Evolutionary conservation across 352 stramenopile genomes (phyloP).

Genomic region (Phytophthora multivora): DNA sequence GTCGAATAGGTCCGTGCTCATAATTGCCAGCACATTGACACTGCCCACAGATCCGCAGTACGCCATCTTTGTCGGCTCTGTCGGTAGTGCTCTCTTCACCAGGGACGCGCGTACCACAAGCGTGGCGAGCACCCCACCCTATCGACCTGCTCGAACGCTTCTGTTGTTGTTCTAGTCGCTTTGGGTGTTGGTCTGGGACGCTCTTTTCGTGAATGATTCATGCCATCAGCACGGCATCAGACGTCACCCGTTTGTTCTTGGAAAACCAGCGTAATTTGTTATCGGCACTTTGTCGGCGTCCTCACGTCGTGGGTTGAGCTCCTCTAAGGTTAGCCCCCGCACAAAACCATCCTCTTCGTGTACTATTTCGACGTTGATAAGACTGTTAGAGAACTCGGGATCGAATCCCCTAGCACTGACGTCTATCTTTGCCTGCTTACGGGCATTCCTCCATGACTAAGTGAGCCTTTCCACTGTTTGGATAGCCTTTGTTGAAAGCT

Average conservation of each 20-base stretch:
- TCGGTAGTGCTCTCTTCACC: constrained; percentile 7
- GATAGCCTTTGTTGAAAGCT: too few relatives aligned
- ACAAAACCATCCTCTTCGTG: not conserved
- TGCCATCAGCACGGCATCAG: not conserved
- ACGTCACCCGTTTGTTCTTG: not conserved
- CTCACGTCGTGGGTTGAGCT: constrained; percentile 10
- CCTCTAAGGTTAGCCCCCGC: not conserved
- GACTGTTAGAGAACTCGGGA: too few relatives aligned
- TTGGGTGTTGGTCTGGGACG: too few relatives aligned
- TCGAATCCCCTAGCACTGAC: too few relatives aligned
- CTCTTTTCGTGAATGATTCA: not conserved
- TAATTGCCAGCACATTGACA: constrained; percentile 70
- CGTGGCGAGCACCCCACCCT: too few relatives aligned
- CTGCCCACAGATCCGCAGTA: constrained; percentile 71
- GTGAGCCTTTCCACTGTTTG: too few relatives aligned
- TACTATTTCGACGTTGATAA: too few relatives aligned
- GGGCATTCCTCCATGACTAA: too few relatives aligned
- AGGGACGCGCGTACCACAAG: too few relatives aligned
- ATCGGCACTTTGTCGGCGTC: constrained; percentile 5
- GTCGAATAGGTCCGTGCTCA: constrained; percentile 75
- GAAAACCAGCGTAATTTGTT: not conserved
- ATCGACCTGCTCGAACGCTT: too few relatives aligned
- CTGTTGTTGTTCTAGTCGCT: too few relatives aligned
- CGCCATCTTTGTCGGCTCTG: constrained; percentile 24
- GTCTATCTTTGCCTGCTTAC: too few relatives aligned